Evolutionary conservation across 2,329 filamentous ascomycete species (phyloP).

Genomic region (Sphaerulina populicola): DNA sequence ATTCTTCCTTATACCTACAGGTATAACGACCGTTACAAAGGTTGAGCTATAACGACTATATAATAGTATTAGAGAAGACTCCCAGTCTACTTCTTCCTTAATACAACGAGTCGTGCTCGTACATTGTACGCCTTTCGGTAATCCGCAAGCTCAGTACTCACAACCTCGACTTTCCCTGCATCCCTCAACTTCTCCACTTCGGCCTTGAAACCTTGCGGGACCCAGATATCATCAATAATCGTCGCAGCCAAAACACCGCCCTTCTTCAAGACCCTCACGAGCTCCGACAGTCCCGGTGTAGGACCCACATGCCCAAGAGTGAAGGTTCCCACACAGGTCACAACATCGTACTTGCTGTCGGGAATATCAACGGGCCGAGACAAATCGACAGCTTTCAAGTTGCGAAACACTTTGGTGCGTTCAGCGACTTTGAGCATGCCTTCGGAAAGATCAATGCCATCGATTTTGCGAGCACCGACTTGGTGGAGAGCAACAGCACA

Average conservation of each 20-base stretch:
- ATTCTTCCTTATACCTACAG: no score
- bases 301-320: conserved; percentile 51
- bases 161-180: conserved; percentile 33
- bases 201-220: conserved; percentile 41
- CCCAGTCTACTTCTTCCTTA: conserved; percentile 20
- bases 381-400: conserved; percentile 42
- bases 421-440: conserved; percentile 48
- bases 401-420: conserved; percentile 43
- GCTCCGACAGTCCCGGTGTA: conserved; percentile 41
- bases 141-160: conserved; percentile 28
- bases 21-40: not conserved
- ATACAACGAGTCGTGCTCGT: conserved; percentile 21
- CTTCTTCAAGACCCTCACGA: conserved; percentile 43
- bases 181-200: conserved; percentile 37
- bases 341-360: conserved; percentile 42
- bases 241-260: conserved; percentile 47
- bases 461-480: conserved; percentile 40
- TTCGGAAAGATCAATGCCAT: conserved; percentile 47
- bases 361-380: conserved; percentile 37
- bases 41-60: conserved; percentile 6
- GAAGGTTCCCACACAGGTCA: conserved; percentile 49
- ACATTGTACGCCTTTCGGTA: conserved; percentile 27
- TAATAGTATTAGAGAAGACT: not conserved
- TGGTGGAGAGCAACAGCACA: conserved; percentile 44
- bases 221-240: conserved; percentile 46